Conservation (phyloP, 2,329 filamentous ascomycete genomes). For the Pseudogymnoascus pannorum region DNA sequence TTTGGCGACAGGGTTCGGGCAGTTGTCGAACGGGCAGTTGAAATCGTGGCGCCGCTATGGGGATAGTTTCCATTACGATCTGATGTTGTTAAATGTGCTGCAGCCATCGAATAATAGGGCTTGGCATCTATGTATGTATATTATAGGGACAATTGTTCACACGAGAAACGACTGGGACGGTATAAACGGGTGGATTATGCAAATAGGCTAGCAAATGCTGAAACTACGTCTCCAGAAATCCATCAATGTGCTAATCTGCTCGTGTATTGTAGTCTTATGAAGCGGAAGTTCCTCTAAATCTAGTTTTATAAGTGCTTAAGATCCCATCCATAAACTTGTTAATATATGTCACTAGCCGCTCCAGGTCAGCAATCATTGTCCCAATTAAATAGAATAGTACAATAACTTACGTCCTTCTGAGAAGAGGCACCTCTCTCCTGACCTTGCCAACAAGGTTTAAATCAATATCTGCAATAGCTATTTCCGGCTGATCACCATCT, state of each 20-base stretch:
- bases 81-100: neutral
- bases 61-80: constrained; percentile 28
- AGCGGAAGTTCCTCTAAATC: neutral
- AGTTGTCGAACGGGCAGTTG: constrained; percentile 82
- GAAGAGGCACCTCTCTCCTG: constrained; percentile 48
- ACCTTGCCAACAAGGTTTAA: constrained; percentile 43
- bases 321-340: neutral
- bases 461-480: constrained; percentile 47
- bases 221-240: neutral
- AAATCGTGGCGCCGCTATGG: constrained; percentile 75
- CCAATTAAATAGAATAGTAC: neutral
- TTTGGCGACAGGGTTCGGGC: constrained; percentile 79
- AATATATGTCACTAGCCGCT: neutral
- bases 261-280: neutral
- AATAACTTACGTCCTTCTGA: constrained; percentile 39
- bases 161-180: neutral
- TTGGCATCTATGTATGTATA: neutral
- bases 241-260: neutral
- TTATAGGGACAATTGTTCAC: neutral
- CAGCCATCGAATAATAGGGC: neutral
- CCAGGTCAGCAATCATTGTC: neutral
- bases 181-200: neutral
- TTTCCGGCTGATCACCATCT: constrained; percentile 35
- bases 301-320: neutral
- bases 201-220: neutral